Base-by-base conservation (phyloP, 179 eudicot genomes). In the Gypsophila paniculata region DNA sequence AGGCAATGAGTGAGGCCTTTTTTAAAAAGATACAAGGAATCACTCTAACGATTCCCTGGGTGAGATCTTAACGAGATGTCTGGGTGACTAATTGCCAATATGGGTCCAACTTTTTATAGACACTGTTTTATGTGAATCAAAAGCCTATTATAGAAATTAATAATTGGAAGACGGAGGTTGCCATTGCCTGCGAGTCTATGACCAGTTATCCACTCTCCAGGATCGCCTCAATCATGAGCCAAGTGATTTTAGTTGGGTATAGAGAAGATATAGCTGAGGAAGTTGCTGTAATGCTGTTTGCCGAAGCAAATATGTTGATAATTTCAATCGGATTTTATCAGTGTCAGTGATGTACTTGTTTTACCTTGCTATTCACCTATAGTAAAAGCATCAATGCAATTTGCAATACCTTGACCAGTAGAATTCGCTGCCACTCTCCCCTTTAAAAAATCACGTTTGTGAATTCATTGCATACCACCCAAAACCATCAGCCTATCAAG, bases 51-150 rank as follows among this genome's bases (percentile, higher is more conserved):
- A 7, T 55, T 1, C 29, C 60, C 29, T 8, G 34, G 23, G 26
- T 55, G 60, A 55, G 60, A 55, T 55, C 60, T 55, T 55, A 55
- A 55, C 26, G 25, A 18, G 60, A 55, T 55, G 21, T 55, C 14
- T 55, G 26, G 60, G 60, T 55, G 25, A 55, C 19, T 55, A 21
- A 21, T 19, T 22, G 21, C 60, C 19, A 13, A 6, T 55, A 25
- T 8, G 8, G 23, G 62, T 25, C 36, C 14, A 4, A 25, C 62
- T 58, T 58, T 25, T 26, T 58, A 58, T 22, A 23, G 15, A 46
- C 52, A 46, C 52, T 2, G 52, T 46, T 46, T 46, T 46, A 46
- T 13, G 10, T 12, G 52, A 46, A 46, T 10, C 52, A 11, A 46
- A 46, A 46, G 52, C 15, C 10, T 0, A 2, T 46, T 46, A 46